Base-by-base conservation (phyloP, 129 eudicot genomes). In the Silybum marianum region DNA sequence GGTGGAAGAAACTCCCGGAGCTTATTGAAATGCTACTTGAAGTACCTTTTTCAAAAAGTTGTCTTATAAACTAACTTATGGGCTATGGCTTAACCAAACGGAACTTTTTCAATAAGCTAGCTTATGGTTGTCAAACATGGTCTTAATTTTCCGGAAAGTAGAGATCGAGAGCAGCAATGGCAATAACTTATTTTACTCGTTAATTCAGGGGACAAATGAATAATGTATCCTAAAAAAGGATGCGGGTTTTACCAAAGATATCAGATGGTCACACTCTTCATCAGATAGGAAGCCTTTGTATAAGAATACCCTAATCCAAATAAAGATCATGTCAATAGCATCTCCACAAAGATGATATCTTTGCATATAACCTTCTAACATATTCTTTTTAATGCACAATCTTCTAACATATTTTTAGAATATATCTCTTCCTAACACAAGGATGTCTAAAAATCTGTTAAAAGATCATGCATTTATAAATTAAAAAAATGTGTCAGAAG, bases 251-350 rank as follows among this genome's bases (percentile, higher is more conserved):
- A 94, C 98, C 93, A 79, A 69, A 74, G 88, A 88, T 74, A 94
- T 86, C 26, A 94, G 87, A 82, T 88, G 90, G 84, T 91, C 93
- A 90, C 93, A 87, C 81, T 94, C 98, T 86, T 88, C 97, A 62
- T 87, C 87, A 23, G 97, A 87, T 60, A 94, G 83, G 80, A 94
- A 90, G 69, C 88, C 90, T 72, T 78, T 86, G 85, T 91, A 90
- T 66, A 90, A 78, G 82, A 91, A 94, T 63, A 91, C 88, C 97
- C 98, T 89, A 40, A 39, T 86, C 74, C 60, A 77, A 88, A 82
- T 69, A 76, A 89, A 74, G 24, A 82, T 14, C n/a, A 51, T 76
- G 79, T 86, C 83, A 88, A 75, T 74, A 70, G 75, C 54, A 72
- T 78, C 77, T 76, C 75, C 69, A 78, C 51, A 40, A 80, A 7